phyloP scores from a whole-genome alignment of 1,284 basidiomycete genomes.

The Sphagnurus paluster region DNA sequence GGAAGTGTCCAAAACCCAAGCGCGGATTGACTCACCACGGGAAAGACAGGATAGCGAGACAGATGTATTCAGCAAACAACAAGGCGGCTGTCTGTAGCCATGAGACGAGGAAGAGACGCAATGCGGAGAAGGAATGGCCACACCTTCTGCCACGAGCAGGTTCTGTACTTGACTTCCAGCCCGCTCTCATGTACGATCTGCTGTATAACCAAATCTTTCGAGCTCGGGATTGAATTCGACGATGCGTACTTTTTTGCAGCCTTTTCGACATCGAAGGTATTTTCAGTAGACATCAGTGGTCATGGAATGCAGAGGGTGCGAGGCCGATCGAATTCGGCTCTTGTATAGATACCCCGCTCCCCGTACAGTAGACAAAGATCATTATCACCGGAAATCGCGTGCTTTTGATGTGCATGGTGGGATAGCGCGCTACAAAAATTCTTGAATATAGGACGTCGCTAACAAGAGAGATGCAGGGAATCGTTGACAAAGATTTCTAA shows the following conservation, averaged over 20 bases:
- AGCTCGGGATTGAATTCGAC: not conserved
- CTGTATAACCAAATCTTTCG: constrained; percentile 7
- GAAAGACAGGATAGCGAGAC: constrained; percentile 52
- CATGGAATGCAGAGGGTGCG: no score
- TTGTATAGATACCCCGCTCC: no score
- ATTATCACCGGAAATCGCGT: no score
- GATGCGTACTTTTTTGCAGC: not conserved
- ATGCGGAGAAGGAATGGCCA: constrained; percentile 8
- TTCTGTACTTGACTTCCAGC: constrained; percentile 41
- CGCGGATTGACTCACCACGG: constrained; percentile 37
- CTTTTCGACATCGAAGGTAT: constrained; percentile 14
- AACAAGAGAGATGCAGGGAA: no score
- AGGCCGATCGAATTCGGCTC: no score
- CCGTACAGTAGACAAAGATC: no score
- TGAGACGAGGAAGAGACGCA: not conserved
- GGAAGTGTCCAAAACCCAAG: not conserved
- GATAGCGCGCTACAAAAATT: no score
- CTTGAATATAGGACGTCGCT: no score
- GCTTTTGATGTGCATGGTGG: no score
- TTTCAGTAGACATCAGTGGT: no score
- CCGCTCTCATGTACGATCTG: constrained; percentile 36
- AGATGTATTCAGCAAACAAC: constrained; percentile 51
- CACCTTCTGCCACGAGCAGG: constrained; percentile 52
- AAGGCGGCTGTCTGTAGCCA: constrained; percentile 42
- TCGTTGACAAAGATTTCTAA: no score